phyloP scores from a whole-genome alignment of 2,329 filamentous ascomycete species.

The Lasiodiplodia sp. region DNA sequence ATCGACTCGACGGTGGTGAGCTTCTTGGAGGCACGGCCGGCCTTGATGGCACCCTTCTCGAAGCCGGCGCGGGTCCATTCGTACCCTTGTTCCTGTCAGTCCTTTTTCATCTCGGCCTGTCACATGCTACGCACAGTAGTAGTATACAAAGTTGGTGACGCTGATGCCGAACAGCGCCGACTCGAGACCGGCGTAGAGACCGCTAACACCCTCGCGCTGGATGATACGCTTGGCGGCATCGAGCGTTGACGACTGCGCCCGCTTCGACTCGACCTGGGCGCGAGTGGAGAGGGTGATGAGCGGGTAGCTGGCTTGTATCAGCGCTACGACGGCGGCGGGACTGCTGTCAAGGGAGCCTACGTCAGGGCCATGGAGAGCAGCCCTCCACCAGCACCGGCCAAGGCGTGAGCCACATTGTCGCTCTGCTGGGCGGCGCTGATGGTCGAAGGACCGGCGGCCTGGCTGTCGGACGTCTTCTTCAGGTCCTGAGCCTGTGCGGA shows the following conservation, averaged over 20 bases:
- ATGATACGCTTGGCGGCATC: constrained; percentile 86
- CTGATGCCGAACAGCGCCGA: constrained; percentile 97
- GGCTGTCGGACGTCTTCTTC: constrained; percentile 24
- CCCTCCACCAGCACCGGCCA: constrained; percentile 91
- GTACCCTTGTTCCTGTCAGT: constrained; percentile 66
- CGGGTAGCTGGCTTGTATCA: constrained; percentile 71
- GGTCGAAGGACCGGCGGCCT: constrained; percentile 47
- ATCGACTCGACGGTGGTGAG: constrained; percentile 93
- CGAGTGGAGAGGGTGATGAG: constrained; percentile 97
- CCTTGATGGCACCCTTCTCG: constrained; percentile 74
- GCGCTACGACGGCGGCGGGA: constrained; percentile 8
- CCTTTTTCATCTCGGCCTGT: background rate
- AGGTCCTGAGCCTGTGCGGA: constrained; percentile 30
- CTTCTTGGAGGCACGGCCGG: constrained; percentile 77
- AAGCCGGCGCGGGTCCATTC: constrained; percentile 94
- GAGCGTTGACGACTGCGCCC: constrained; percentile 83
- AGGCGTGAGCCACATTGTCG: constrained; percentile 95
- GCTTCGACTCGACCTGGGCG: constrained; percentile 96
- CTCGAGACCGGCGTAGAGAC: constrained; percentile 91
- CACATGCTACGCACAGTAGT: constrained; percentile 71
- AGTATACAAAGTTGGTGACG: constrained; percentile 99
- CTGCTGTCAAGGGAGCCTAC: constrained; percentile 55
- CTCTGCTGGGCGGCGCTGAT: constrained; percentile 80
- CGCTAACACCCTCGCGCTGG: constrained; percentile 85
- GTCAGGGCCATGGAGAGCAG: constrained; percentile 96